Evolutionary conservation across 192 early-diverging fungal species (phyloP), one percentile per base, ranked within the genome.

Genomic region (Coemansia pectinata): DNA sequence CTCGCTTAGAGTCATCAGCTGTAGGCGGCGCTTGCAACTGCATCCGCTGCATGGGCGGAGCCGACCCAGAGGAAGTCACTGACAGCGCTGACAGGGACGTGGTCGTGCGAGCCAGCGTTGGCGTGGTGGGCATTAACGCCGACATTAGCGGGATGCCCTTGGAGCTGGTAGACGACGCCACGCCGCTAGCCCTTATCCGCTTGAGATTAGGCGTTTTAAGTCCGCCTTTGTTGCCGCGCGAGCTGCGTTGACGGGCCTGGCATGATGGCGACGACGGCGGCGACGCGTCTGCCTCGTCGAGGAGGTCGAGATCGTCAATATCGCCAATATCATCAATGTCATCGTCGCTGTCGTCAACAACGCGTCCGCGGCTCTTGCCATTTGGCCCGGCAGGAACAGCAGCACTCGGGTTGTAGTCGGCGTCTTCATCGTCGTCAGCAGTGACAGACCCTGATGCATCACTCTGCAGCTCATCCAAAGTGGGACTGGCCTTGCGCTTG

Each of bases 1-100:
- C 86, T 2, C 69, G 71, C 74, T 79, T 84, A 47, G 64, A 45
- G 12, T 78, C 77, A 11, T 71, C 77, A 21, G 71, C 53, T 17
- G 73, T 69, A 14, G 62, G 52, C 12, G 62, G 66, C 62, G 60
- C 33, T 61, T 70, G 64, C 50, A 66, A 60, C 57, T 65, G 57
- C 59, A 67, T 57, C 45, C 50, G 41, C 62, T 57, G 66, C 52
- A 50, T 31, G n/a, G 71, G 64, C 15, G 74, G 74, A 1, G 36
- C 57, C 11, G 73, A 65, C 25, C 68, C 50, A 11, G 66, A 60
- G 9, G 72, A 71, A 6, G 65, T 70, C 23, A 63, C 19, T 29
- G 74, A 70, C 12, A 62, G 29, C 6, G 72, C 55, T 1, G 77
- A 71, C 42, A 71, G 34, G 41, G 72, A 74, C 27, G 72, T 68